These are phyloP conservation scores for Omphalea diandra DNA, from an alignment of 441 rosid species.

Conservation along the genomic window DNA sequence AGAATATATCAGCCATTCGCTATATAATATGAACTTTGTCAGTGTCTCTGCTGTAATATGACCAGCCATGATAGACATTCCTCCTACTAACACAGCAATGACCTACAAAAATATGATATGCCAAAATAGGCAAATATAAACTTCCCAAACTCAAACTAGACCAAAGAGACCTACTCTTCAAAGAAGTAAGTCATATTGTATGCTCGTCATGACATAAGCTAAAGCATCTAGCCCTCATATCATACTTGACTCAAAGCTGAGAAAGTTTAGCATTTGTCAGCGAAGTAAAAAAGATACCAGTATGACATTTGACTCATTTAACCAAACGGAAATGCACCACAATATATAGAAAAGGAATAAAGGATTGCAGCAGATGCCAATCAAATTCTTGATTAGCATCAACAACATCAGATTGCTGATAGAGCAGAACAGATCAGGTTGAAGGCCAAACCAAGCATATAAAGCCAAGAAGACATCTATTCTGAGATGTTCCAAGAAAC, in stretches of 20 bases:
- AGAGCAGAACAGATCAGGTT: neutral
- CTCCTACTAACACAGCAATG: slow-evolving; percentile 86
- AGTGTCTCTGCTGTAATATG: slow-evolving; percentile 89
- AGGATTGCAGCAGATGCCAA: neutral
- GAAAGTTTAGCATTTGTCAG: neutral
- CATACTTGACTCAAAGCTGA: neutral
- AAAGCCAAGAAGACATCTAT: neutral
- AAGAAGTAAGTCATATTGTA: neutral
- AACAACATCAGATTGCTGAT: neutral
- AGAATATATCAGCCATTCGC: slow-evolving; percentile 95
- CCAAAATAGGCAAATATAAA: slow-evolving; percentile 19
- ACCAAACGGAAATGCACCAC: neutral
- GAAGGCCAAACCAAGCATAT: neutral
- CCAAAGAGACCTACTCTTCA: neutral
- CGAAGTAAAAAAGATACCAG: neutral
- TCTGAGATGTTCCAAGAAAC: neutral
- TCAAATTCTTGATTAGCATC: neutral
- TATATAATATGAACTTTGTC: slow-evolving; percentile 86
- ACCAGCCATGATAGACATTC: slow-evolving; percentile 81
- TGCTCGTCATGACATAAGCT: neutral
- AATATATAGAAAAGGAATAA: neutral
- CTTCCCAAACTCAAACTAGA: neutral
- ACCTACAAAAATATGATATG: slow-evolving; percentile 45
- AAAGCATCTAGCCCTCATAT: neutral
- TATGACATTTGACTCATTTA: slow-evolving; percentile 2